Base-by-base conservation (phyloP, 345 rosid genomes). In the Eucalyptus curtisii region DNA sequence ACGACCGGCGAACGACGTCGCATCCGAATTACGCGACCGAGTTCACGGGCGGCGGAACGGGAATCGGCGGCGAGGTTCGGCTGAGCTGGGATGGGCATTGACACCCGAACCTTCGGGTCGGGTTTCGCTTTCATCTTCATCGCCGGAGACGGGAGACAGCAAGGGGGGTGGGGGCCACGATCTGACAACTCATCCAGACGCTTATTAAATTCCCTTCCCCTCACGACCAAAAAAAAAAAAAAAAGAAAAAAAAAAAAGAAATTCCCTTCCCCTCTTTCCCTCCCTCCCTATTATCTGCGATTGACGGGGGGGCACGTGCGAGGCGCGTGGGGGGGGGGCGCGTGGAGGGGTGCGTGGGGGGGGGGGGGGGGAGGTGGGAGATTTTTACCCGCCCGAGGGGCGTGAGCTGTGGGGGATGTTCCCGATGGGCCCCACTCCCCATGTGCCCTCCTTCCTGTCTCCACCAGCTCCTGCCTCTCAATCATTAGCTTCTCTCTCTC, bases 381-480 rank as follows among this genome's bases (percentile, higher is more conserved):
- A 76, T 76, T 76, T 71, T 76, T 76, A 37, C 82, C 82, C 82
- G 82, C 82, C 82, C 47, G 11, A 87, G 80, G 92, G 91, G 86
- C 68, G 92, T 95, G 96, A 94, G 97, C 95, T 95, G 95, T 93
- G 92, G 90, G 89, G 87, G 88, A n/a, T 79, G 87, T 76, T 55
- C 49, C 42, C 82, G 27, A 27, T 42, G 94, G 98, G 93, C 31
- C 97, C 99, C 98, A 95, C 96, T 94, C 91, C 98, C 97, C 98
- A 98, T 98, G 98, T 98, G 99, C 96, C 93, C 94, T 95, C 94
- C 96, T 89, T 92, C 98, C 96, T 94, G 99, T 98, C 98, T 97
- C 98, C 99, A 97, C 99, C 99, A 94, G 98, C 98, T 94, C 94
- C 96, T 96, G 95, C 99, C 96, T 90, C 98, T 96, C 98, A 97